Evolutionary conservation across 1,284 basidiomycete genomes (phyloP).

Genomic region (Trametes polyzona): DNA sequence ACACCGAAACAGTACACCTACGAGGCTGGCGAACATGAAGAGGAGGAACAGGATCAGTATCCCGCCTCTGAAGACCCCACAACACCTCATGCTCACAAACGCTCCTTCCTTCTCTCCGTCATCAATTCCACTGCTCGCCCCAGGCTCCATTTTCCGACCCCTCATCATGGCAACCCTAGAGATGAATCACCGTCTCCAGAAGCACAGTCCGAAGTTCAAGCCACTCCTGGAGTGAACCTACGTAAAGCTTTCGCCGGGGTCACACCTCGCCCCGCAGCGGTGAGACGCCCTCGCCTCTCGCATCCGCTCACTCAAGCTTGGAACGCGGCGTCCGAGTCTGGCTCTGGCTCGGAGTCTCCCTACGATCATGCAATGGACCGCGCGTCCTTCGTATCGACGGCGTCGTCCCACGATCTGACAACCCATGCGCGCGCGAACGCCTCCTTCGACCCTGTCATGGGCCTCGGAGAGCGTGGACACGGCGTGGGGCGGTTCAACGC

Average conservation of each 20-base stretch:
- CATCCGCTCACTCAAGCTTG: conserved; percentile 63
- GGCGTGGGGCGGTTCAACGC: conserved; percentile 75
- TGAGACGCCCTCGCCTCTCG: conserved; percentile 45
- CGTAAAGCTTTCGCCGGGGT: conserved; percentile 61
- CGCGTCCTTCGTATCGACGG: conserved; percentile 73
- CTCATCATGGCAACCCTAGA: conserved; percentile 53
- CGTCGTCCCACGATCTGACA: conserved; percentile 84
- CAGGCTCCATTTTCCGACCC: conserved; percentile 64
- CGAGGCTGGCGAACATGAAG: conserved; percentile 22
- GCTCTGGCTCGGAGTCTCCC: conserved; percentile 32
- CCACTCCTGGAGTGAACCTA: conserved; percentile 35
- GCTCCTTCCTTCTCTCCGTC: conserved; percentile 76
- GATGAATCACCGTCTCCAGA: conserved; percentile 24
- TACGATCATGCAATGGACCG: conserved; percentile 42
- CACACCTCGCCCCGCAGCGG: conserved; percentile 54
- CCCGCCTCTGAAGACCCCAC: conserved; percentile 36
- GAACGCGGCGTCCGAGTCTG: conserved; percentile 36
- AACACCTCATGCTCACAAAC: conserved; percentile 70
- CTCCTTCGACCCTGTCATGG: conserved; percentile 80
- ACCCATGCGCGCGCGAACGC: conserved; percentile 80
- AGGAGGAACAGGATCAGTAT: conserved; percentile 10
- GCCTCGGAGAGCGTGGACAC: conserved; percentile 64
- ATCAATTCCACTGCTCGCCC: conserved; percentile 80
- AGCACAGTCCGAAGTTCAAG: conserved; percentile 13
- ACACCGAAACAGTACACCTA: conserved; percentile 27